phyloP scores from a whole-genome alignment of 2,329 filamentous ascomycete species.

The Podosphaera fusca region DNA sequence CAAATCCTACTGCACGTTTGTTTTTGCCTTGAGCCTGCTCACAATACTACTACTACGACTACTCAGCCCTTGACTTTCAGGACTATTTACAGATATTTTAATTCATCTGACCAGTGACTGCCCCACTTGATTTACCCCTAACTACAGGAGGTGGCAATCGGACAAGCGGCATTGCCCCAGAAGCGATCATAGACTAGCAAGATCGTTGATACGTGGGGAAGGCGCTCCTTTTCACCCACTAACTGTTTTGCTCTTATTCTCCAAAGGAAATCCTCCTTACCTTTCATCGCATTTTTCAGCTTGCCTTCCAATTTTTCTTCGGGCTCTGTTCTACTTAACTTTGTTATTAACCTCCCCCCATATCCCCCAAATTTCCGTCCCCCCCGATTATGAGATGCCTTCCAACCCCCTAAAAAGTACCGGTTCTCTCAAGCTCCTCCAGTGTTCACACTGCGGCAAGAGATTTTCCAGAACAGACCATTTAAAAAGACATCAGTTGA shows the following conservation, averaged over 20 bases:
- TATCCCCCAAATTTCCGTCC: background rate
- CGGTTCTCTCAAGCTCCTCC: conserved; percentile 5
- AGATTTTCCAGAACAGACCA: conserved; percentile 25
- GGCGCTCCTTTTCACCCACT: background rate
- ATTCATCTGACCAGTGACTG: background rate
- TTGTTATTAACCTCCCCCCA: background rate
- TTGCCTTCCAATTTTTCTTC: background rate
- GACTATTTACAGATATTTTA: background rate
- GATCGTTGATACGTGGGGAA: background rate
- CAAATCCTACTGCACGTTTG: background rate
- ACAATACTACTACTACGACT: background rate
- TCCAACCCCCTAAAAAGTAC: background rate
- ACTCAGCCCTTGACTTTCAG: background rate
- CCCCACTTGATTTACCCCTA: background rate
- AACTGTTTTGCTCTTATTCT: background rate
- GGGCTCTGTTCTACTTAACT: background rate
- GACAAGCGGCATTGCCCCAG: background rate
- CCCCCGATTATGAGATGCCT: background rate
- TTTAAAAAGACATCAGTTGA: conserved; percentile 23
- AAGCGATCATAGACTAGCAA: background rate
- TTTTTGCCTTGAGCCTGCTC: background rate
- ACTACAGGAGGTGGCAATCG: background rate
- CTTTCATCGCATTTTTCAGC: background rate
- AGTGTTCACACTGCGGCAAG: conserved; percentile 21
- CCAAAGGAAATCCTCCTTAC: background rate